phyloP scores from a whole-genome alignment of 2,329 filamentous ascomycete genomes.

The Fusarium pseudoanthophilum region DNA sequence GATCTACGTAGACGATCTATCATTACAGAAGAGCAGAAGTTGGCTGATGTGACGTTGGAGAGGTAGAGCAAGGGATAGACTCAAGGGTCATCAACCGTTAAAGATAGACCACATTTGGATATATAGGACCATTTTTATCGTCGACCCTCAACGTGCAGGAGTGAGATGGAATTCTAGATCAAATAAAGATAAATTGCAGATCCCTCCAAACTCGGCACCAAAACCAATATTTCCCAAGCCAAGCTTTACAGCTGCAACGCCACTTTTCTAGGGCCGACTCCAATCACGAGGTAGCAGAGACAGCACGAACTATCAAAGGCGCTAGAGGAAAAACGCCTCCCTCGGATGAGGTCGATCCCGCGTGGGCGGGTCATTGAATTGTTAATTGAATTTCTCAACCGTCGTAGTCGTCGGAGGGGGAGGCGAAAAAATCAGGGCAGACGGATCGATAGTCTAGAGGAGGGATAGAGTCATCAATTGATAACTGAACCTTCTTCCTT shows the following conservation, averaged over 20 bases:
- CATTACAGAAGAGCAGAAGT: neutral
- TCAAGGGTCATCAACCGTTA: neutral
- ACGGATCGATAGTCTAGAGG: conserved; percentile 22
- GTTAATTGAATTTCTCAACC: conserved; percentile 30
- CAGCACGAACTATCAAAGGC: conserved; percentile 35
- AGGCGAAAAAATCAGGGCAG: conserved; percentile 18
- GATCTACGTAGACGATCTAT: conserved; percentile 21
- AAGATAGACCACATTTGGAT: neutral
- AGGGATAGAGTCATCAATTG: conserved; percentile 13
- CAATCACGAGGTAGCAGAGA: conserved; percentile 30
- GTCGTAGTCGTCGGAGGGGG: neutral
- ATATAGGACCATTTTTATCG: neutral
- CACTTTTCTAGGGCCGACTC: conserved; percentile 27
- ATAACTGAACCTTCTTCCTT: conserved; percentile 5
- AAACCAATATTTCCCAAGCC: conserved; percentile 22
- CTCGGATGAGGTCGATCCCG: conserved; percentile 31
- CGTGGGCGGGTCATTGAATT: conserved; percentile 13
- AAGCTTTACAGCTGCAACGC: conserved; percentile 31
- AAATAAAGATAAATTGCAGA: neutral
- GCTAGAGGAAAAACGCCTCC: conserved; percentile 8
- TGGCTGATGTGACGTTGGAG: conserved; percentile 1
- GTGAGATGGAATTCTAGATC: conserved; percentile 19
- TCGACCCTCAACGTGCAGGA: conserved; percentile 1
- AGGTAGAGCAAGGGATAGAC: conserved; percentile 1
- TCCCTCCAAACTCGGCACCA: neutral